These are phyloP conservation scores for Oryza brachyantha DNA, from an alignment of 176 grass and related monocot species.

Conservation along the genomic window DNA sequence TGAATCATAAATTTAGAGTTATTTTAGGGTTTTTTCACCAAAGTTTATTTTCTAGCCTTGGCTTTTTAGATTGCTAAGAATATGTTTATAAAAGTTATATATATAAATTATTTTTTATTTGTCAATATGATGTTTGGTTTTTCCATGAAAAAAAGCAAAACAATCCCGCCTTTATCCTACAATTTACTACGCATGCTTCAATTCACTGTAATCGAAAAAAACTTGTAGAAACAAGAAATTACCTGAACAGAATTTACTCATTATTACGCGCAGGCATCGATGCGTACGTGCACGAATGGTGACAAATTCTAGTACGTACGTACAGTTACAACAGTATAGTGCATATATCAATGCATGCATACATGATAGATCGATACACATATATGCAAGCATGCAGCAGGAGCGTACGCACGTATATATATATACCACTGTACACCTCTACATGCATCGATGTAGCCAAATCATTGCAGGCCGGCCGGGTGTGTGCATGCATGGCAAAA, in stretches of 20 bases:
- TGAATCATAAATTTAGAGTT: no score
- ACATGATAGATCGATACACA: no score
- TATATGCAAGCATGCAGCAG: no score
- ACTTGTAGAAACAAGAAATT: neutral
- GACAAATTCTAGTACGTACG: neutral
- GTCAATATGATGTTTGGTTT: no score
- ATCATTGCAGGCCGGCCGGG: neutral
- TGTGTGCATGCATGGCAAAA: neutral
- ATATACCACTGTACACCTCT: neutral
- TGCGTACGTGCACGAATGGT: neutral
- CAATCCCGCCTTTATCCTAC: no score
- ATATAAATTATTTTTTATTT: no score
- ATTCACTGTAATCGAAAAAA: neutral
- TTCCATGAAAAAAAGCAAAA: no score
- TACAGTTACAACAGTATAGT: neutral
- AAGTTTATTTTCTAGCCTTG: no score
- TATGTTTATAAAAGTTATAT: no score
- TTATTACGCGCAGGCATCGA: neutral
- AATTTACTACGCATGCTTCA: neutral
- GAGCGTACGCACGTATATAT: neutral
- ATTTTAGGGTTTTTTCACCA: no score
- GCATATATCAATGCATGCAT: neutral
- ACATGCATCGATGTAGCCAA: neutral
- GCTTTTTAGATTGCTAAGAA: no score
- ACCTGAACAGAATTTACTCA: neutral